Conservation (phyloP, 768 basidiomycete species). For the Pilatotrama ljubarskyi region DNA sequence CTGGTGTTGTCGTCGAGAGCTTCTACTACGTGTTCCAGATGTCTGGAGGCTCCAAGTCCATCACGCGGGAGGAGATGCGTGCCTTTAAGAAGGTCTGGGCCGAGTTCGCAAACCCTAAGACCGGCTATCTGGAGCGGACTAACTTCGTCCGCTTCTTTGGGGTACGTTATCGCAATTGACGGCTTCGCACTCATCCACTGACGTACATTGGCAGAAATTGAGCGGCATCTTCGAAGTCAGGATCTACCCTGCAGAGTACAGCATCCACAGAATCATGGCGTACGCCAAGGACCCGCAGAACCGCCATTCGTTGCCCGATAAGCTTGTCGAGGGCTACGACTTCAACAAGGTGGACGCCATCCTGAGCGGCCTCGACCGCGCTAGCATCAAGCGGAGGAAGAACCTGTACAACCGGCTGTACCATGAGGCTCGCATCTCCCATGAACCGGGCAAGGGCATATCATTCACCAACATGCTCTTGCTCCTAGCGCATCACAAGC, state of each 20-base stretch:
- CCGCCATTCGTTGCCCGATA: constrained; percentile 34
- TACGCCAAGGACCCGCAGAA: constrained; percentile 43
- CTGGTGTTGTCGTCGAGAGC: constrained; percentile 92
- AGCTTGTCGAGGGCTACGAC: constrained; percentile 57
- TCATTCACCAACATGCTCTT: constrained; percentile 90
- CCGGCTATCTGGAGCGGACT: constrained; percentile 71
- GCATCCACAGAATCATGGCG: constrained; percentile 58
- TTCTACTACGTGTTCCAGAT: constrained; percentile 95
- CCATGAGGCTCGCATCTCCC: constrained; percentile 81
- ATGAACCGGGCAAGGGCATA: constrained; percentile 74
- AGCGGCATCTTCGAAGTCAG: constrained; percentile 86
- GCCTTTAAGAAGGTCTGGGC: constrained; percentile 95
- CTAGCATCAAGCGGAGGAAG: constrained; percentile 62
- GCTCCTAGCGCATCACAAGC: constrained; percentile 85
- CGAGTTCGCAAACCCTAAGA: constrained; percentile 74
- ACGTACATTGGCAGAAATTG: constrained; percentile 57
- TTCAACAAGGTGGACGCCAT: constrained; percentile 57
- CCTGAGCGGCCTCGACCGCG: constrained; percentile 66
- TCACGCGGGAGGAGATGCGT: constrained; percentile 90
- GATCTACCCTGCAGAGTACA: constrained; percentile 75
- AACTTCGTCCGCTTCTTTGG: constrained; percentile 79
- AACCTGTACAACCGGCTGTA: constrained; percentile 74
- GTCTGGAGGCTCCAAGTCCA: constrained; percentile 74
- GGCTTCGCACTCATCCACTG: not conserved
- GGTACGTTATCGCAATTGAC: constrained; percentile 47